Percentiles rank a stretch among this genome's conserved stretches.
These are phyloP conservation scores for Debaryomycetaceae sp. DNA, from an alignment of 1,139 yeast species.

Conservation along the genomic window DNA sequence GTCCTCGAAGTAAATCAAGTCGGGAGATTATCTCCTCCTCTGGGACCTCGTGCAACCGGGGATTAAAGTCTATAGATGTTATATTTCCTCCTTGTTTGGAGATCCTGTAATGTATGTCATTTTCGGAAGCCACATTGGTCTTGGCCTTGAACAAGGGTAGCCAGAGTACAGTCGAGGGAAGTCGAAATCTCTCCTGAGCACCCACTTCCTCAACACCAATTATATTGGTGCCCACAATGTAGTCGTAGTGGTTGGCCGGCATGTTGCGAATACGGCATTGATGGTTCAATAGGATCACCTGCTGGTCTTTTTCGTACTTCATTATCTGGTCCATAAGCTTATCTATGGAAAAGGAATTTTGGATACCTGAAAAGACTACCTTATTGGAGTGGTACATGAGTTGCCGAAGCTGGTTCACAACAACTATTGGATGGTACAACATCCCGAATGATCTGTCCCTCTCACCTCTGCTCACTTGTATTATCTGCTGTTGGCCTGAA, in stretches of 20 bases:
- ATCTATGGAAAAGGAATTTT: background rate
- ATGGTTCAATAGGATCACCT: conserved; percentile 2
- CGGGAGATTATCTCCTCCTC: conserved; percentile 10
- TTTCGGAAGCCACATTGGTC: background rate
- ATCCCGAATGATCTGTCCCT: conserved; percentile 8
- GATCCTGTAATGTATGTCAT: background rate
- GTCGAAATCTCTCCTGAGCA: background rate
- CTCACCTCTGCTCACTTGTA: conserved; percentile 1
- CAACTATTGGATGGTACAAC: conserved; percentile 13
- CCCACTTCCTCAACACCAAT: conserved; percentile 3
- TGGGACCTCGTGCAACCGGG: background rate
- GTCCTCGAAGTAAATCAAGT: conserved; percentile 15
- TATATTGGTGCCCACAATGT: conserved; percentile 11
- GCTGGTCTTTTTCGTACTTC: background rate
- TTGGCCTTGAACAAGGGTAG: conserved; percentile 16
- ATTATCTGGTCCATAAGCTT: background rate
- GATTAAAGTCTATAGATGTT: background rate
- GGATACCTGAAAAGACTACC: conserved; percentile 7
- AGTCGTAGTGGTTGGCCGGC: conserved; percentile 1
- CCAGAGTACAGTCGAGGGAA: conserved; percentile 16
- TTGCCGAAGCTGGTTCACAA: conserved; percentile 9
- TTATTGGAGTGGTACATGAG: conserved; percentile 7
- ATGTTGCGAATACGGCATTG: background rate
- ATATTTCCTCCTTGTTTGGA: background rate
- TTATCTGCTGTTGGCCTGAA: conserved; percentile 1